Evolutionary conservation across 495 filamentous ascomycete genomes (phyloP).

Genomic region (Pyrenula massariospora): DNA sequence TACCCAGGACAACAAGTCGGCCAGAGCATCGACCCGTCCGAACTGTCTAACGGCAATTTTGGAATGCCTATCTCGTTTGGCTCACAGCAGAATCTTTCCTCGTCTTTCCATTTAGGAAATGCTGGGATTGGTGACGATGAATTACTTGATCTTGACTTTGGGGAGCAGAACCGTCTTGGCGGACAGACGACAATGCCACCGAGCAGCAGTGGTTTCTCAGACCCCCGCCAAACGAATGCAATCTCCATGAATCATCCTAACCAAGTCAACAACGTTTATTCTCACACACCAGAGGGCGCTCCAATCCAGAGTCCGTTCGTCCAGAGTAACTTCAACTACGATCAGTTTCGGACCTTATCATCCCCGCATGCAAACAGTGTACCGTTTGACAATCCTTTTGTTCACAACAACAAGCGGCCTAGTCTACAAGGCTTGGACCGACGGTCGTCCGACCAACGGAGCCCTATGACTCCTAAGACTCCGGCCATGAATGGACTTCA

Average conservation of each 20-base stretch:
- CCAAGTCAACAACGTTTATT: slow-evolving; percentile 63
- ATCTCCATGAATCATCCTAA: slow-evolving; percentile 36
- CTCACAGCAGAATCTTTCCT: slow-evolving; percentile 39
- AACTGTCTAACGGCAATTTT: slow-evolving; percentile 49
- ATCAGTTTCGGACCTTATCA: slow-evolving; percentile 40
- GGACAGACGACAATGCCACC: slow-evolving; percentile 17
- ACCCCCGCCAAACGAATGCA: slow-evolving; percentile 20
- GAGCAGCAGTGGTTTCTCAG: background rate
- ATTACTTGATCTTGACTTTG: slow-evolving; percentile 38
- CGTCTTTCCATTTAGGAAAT: slow-evolving; percentile 40
- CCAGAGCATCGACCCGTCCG: slow-evolving; percentile 72
- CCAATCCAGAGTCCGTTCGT: slow-evolving; percentile 82
- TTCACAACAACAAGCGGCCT: slow-evolving; percentile 45
- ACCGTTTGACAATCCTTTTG: slow-evolving; percentile 39
- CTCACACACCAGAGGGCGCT: slow-evolving; percentile 75
- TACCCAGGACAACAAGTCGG: slow-evolving; percentile 25
- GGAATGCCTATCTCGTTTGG: slow-evolving; percentile 32
- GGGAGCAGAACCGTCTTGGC: slow-evolving; percentile 31
- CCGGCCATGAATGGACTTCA: slow-evolving; percentile 45
- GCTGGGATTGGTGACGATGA: slow-evolving; percentile 44
- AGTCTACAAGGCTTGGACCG: slow-evolving; percentile 54
- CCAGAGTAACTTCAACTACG: slow-evolving; percentile 57
- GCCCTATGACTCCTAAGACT: slow-evolving; percentile 72
- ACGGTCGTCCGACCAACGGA: slow-evolving; percentile 56
- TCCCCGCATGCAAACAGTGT: slow-evolving; percentile 46